Percentiles rank a stretch among this genome's conserved stretches.
Conservation (phyloP, 78 protist genomes). For the Guillardia theta region DNA sequence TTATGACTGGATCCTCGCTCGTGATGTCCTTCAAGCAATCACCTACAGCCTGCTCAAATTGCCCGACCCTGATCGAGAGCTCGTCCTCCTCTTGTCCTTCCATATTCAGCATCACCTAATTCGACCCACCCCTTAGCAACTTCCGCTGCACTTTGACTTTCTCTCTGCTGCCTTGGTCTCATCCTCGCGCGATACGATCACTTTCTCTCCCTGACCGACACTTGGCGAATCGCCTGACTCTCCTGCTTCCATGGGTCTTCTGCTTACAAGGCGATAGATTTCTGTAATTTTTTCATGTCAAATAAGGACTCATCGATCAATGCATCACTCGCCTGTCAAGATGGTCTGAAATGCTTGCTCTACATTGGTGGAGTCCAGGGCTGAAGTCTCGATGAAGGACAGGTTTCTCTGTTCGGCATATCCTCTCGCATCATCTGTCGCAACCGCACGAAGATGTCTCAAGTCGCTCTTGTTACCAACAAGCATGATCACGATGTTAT, state of each 20-base stretch:
- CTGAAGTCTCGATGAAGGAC: slow-evolving; percentile 81
- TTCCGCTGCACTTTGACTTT: too few relatives aligned
- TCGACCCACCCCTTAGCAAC: too few relatives aligned
- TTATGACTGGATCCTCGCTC: too few relatives aligned
- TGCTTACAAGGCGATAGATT: slow-evolving; percentile 10
- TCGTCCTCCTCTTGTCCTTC: too few relatives aligned
- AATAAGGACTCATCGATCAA: background rate
- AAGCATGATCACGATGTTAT: slow-evolving; percentile 87
- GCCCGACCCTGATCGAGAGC: too few relatives aligned
- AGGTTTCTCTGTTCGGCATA: slow-evolving; percentile 68
- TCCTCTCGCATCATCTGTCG: slow-evolving; percentile 62
- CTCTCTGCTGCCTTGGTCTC: too few relatives aligned
- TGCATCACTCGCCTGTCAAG: slow-evolving; percentile 7
- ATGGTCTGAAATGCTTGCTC: slow-evolving; percentile 65
- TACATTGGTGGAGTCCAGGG: slow-evolving; percentile 77
- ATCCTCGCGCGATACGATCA: background rate
- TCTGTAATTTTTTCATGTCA: background rate
- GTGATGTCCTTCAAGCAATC: too few relatives aligned
- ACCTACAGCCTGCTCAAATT: too few relatives aligned
- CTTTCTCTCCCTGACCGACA: background rate
- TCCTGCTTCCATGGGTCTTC: background rate
- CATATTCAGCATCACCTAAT: too few relatives aligned
- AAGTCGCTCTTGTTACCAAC: slow-evolving; percentile 99
- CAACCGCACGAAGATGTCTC: background rate
- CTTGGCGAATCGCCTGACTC: background rate